Conservation (phyloP, 345 rosid genomes). For the Populus simonii region DNA sequence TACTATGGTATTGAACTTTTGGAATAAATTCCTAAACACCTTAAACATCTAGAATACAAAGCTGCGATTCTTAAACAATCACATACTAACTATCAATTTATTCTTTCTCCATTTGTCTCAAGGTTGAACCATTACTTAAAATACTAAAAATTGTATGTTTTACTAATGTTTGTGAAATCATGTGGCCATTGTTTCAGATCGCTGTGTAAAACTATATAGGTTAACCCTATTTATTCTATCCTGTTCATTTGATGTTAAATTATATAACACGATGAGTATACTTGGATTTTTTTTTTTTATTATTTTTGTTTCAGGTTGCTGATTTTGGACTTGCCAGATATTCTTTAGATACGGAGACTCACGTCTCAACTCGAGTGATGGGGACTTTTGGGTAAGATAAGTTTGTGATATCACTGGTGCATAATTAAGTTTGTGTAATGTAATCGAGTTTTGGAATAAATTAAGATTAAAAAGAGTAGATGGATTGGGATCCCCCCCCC, state of each 20-base stretch:
- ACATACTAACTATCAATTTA: neutral
- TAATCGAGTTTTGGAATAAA: neutral
- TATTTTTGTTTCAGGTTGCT: constrained; percentile 18
- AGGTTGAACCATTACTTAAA: neutral
- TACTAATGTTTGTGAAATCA: neutral
- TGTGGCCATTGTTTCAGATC: neutral
- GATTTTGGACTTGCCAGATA: constrained; percentile 31
- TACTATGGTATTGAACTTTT: neutral
- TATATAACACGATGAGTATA: neutral
- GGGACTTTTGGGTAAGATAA: constrained; percentile 29
- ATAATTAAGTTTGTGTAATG: neutral
- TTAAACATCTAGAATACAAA: neutral
- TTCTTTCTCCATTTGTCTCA: neutral
- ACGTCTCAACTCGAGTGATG: constrained; percentile 33
- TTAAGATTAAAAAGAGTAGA: neutral
- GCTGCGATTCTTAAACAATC: neutral
- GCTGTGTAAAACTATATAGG: neutral
- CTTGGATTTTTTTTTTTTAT: neutral
- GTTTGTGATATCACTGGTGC: neutral
- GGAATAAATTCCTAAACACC: neutral
- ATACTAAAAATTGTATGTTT: neutral
- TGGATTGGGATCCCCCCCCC: neutral
- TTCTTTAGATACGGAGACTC: constrained; percentile 26
- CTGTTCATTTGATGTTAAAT: neutral
- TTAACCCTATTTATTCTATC: neutral